Evolutionary conservation across 2,329 filamentous ascomycete species (phyloP), one percentile per base, ranked within the genome.

Genomic region (Akanthomyces lecanii): DNA sequence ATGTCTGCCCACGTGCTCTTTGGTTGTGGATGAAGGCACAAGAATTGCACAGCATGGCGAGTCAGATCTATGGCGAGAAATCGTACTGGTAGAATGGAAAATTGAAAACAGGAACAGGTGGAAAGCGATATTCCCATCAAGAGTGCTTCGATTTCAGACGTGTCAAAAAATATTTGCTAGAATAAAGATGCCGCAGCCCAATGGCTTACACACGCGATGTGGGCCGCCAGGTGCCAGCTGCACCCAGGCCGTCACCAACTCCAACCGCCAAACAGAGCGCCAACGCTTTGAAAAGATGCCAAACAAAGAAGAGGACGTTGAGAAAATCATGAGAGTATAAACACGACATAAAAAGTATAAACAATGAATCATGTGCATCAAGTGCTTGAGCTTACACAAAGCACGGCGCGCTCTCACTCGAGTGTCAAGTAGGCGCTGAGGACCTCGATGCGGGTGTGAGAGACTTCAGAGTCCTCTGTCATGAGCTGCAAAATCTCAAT

Each of bases 401-500:
- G 23, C 6, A 44, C 47, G 3, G 23, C 33, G 2, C n/a, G 7
- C 33, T 11, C 14, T 50, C 21, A 54, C 16, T 40, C 45, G 63
- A 48, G 65, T 21, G 65, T 72, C 65, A 86, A 66, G 64, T 83
- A 85, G 63, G 85, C 82, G 67, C 77, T 81, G 66, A 89, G 68
- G 18, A 88, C 84, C 64, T 81, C 78, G 23, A 87, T 81, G 66
- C 86, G 78, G 6, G 85, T 87, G 66, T 79, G 76, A 4, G 85
- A 85, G 18, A 87, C 83, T 28, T 85, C 81, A 14, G 82, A 85
- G 1, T 83, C 84, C 54, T 85, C 80, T 28, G 80, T 79, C 79
- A 87, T 86, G 18, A 78, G 69, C 62, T 82, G 78, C 83, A 88
- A 82, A 56, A 88, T 88, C 61, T 87, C 79, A 33, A 88, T 82